Percentiles rank a stretch among this genome's conserved stretches.
These are phyloP conservation scores for Aspergillus funiculosus DNA, from an alignment of 495 filamentous ascomycete species.

Conservation along the genomic window DNA sequence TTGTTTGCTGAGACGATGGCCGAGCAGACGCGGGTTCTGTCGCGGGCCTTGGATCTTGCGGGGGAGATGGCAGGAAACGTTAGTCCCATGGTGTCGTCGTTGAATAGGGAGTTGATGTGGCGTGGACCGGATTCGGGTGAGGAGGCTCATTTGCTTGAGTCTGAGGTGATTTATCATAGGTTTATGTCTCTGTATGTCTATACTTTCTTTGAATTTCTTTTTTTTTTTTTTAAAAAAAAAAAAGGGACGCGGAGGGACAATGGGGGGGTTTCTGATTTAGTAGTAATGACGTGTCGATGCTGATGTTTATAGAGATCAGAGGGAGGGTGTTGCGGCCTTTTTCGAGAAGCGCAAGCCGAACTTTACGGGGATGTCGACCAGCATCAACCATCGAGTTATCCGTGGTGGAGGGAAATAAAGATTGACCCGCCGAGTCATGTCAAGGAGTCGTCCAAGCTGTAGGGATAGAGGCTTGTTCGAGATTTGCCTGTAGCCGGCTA, in stretches of 20 bases:
- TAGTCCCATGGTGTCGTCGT: conserved; percentile 44
- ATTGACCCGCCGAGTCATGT: conserved; percentile 24
- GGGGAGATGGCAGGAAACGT: conserved; percentile 54
- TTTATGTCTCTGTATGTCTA: conserved; percentile 39
- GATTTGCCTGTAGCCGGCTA: too few relatives aligned
- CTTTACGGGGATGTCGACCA: conserved; percentile 40
- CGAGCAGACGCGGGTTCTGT: conserved; percentile 45
- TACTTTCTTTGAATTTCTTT: background rate
- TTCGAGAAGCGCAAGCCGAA: conserved; percentile 45
- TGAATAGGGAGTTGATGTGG: conserved; percentile 59
- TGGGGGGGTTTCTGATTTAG: too few relatives aligned
- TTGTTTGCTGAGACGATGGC: conserved; percentile 53
- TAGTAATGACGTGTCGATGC: background rate
- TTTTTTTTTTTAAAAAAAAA: too few relatives aligned
- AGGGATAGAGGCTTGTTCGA: background rate
- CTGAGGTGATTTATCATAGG: conserved; percentile 49
- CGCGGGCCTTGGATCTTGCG: conserved; percentile 52
- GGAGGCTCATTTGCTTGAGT: conserved; percentile 54
- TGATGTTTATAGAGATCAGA: conserved; percentile 32
- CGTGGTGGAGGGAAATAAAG: conserved; percentile 29
- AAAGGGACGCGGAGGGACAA: too few relatives aligned
- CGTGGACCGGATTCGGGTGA: conserved; percentile 50
- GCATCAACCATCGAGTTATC: conserved; percentile 25
- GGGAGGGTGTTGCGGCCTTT: conserved; percentile 44
- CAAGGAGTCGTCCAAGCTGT: conserved; percentile 27